Evolutionary conservation across 2,329 filamentous ascomycete genomes (phyloP).

Genomic region (Calonectria honghensis): DNA sequence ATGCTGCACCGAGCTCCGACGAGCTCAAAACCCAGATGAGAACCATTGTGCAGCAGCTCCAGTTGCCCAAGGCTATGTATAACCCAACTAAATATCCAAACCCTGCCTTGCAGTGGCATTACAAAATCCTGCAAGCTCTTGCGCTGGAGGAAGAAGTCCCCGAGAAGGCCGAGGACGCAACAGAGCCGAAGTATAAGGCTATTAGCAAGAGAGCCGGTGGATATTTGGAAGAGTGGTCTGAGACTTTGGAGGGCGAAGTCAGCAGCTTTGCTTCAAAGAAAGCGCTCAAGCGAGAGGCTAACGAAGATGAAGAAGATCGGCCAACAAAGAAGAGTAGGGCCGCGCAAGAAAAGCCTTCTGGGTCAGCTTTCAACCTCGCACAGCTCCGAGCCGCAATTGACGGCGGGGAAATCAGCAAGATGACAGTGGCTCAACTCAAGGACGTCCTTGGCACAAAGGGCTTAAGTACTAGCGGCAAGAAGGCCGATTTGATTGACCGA

Average conservation of each 20-base stretch:
- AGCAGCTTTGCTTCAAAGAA: slow-evolving; percentile 60
- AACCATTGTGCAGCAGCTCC: slow-evolving; percentile 86
- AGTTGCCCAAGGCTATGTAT: slow-evolving; percentile 90
- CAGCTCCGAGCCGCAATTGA: slow-evolving; percentile 68
- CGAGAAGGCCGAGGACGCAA: slow-evolving; percentile 83
- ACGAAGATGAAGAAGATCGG: slow-evolving; percentile 65
- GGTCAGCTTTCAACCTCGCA: slow-evolving; percentile 63
- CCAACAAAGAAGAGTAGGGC: slow-evolving; percentile 68
- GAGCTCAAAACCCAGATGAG: slow-evolving; percentile 88
- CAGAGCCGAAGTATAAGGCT: slow-evolving; percentile 87
- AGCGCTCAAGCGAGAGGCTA: slow-evolving; percentile 72
- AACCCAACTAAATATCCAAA: slow-evolving; percentile 94
- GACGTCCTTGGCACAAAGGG: slow-evolving; percentile 69
- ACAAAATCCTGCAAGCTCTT: slow-evolving; percentile 92
- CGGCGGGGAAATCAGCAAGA: slow-evolving; percentile 69
- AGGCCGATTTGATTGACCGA: slow-evolving; percentile 73
- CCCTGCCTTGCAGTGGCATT: slow-evolving; percentile 96
- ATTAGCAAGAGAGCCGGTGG: slow-evolving; percentile 92
- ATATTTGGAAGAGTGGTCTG: slow-evolving; percentile 86
- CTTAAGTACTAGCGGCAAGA: slow-evolving; percentile 70
- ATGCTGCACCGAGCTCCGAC: slow-evolving; percentile 76
- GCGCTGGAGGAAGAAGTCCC: slow-evolving; percentile 95
- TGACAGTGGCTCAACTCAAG: slow-evolving; percentile 73
- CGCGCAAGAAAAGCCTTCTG: slow-evolving; percentile 58
- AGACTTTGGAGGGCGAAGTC: slow-evolving; percentile 77